Conservation (phyloP, 2,329 filamentous ascomycete genomes). For the Aureobasidium sp. region DNA sequence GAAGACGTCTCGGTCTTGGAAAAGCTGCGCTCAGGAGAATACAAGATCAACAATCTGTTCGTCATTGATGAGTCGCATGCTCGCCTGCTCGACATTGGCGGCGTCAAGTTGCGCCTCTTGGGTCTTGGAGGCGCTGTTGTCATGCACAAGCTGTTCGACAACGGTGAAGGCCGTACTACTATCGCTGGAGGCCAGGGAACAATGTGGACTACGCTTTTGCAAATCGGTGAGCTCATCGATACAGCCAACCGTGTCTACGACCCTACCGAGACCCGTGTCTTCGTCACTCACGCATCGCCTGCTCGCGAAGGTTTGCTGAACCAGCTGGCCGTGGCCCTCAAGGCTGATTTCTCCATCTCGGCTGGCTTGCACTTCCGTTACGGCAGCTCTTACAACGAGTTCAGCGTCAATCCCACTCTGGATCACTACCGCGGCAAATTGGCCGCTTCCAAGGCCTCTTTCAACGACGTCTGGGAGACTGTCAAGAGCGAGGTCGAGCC, state of each 20-base stretch:
- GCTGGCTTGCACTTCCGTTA: slow-evolving; percentile 97
- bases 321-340: slow-evolving; percentile 95
- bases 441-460: slow-evolving; percentile 93
- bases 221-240: slow-evolving; percentile 97
- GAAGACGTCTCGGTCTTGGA: slow-evolving; percentile 96
- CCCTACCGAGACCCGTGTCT: slow-evolving; percentile 91
- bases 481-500: slow-evolving; percentile 94
- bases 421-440: slow-evolving; percentile 99
- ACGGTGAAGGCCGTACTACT: slow-evolving; percentile 93
- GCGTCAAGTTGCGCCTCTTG: slow-evolving; percentile 88
- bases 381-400: slow-evolving; percentile 98
- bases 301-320: slow-evolving; percentile 94
- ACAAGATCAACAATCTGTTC: slow-evolving; percentile 94
- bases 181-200: slow-evolving; percentile 97
- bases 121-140: slow-evolving; percentile 93
- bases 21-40: slow-evolving; percentile 94
- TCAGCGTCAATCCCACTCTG: slow-evolving; percentile 94
- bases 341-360: slow-evolving; percentile 96
- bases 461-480: slow-evolving; percentile 99
- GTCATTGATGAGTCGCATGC: slow-evolving; percentile 98
- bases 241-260: slow-evolving; percentile 98
- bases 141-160: slow-evolving; percentile 99
- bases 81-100: slow-evolving; percentile 85
- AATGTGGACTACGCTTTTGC: slow-evolving; percentile 97
- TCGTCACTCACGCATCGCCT: slow-evolving; percentile 93